Evolutionary conservation across 768 basidiomycete genomes (phyloP).

Genomic region (Sarcodon aspratus): DNA sequence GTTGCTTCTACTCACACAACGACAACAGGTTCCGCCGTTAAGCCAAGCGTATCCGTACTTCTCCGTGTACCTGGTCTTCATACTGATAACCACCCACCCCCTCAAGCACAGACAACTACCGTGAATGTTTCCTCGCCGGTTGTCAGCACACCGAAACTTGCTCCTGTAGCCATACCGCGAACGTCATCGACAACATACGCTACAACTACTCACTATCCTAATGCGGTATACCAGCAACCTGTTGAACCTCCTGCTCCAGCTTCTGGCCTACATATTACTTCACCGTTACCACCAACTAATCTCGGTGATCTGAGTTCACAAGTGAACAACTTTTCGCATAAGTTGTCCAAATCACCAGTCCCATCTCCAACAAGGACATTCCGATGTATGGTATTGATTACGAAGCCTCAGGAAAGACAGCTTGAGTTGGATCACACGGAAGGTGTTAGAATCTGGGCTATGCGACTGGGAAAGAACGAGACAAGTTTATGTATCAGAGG

Average conservation of each 20-base stretch:
- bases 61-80: slow-evolving; percentile 1
- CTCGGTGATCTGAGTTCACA: not conserved
- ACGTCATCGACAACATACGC: slow-evolving; percentile 12
- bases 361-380: slow-evolving; percentile 27
- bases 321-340: not conserved
- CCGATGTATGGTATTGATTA: slow-evolving; percentile 36
- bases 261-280: slow-evolving; percentile 2
- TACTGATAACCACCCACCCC: not conserved
- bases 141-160: slow-evolving; percentile 11
- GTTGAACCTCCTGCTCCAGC: slow-evolving; percentile 7
- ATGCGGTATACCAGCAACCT: slow-evolving; percentile 37
- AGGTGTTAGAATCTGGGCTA: slow-evolving; percentile 65
- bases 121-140: slow-evolving; percentile 3
- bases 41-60: slow-evolving; percentile 1
- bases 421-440: slow-evolving; percentile 53
- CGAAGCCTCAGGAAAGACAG: slow-evolving; percentile 48
- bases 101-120: slow-evolving; percentile 4
- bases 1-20: slow-evolving; percentile 2
- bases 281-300: not conserved
- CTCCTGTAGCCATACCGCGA: slow-evolving; percentile 11
- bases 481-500: slow-evolving; percentile 40
- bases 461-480: slow-evolving; percentile 50
- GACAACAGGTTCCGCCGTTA: slow-evolving; percentile 1
- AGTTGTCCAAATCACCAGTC: slow-evolving; percentile 6
- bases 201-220: slow-evolving; percentile 35